Percentiles rank a stretch among this genome's conserved stretches.
Evolutionary conservation across 2,329 filamentous ascomycete species (phyloP).

Genomic region (Berkeleyomyces basicola): DNA sequence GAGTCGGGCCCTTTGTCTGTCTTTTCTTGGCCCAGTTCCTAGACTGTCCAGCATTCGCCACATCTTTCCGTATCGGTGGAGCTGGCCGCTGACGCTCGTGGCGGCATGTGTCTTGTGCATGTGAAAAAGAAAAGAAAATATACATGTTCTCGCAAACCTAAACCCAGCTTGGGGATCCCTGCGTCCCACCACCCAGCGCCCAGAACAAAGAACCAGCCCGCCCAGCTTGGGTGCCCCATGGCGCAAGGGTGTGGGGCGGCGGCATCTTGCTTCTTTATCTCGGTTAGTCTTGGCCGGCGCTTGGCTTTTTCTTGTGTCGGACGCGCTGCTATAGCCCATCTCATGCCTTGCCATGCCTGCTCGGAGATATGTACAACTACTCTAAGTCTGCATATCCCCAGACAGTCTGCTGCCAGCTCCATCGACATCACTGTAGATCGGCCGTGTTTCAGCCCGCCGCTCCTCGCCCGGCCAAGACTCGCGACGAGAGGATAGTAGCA

Average conservation of each 20-base stretch:
- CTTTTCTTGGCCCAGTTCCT: neutral
- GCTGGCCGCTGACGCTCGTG: neutral
- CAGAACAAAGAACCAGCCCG: neutral
- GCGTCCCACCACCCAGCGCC: neutral
- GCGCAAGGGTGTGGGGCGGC: neutral
- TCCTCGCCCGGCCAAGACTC: neutral
- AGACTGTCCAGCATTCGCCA: neutral
- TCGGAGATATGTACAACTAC: neutral
- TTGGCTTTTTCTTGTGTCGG: neutral
- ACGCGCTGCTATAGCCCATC: neutral
- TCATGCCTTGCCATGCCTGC: too few species aligned
- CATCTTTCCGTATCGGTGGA: neutral
- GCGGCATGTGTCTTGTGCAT: neutral
- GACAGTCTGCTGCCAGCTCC: neutral
- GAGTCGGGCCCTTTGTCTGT: neutral
- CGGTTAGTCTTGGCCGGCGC: neutral
- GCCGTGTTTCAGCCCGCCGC: neutral
- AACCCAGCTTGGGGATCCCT: neutral
- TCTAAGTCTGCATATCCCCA: neutral
- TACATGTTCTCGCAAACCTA: neutral
- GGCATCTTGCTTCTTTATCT: neutral
- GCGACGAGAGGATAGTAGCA: neutral
- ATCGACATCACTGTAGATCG: neutral
- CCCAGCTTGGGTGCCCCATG: neutral
- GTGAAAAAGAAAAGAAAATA: neutral